A percentile compares a stretch with the other conserved stretches of the same genome.
phyloP scores from a whole-genome alignment of 2,329 filamentous ascomycete species.

The Fusarium continuum region DNA sequence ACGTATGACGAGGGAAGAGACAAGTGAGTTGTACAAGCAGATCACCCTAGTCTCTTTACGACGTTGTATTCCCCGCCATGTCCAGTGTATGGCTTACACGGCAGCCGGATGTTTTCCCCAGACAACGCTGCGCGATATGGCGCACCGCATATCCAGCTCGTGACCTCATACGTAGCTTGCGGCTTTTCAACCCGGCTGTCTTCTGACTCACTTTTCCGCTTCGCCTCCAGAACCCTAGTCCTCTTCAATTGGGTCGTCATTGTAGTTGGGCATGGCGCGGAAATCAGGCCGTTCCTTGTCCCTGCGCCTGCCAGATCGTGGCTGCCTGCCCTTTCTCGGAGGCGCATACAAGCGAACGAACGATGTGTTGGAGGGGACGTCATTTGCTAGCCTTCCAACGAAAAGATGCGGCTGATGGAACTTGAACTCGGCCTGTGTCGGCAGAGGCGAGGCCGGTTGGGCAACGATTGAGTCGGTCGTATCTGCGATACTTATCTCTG shows the following conservation, averaged over 20 bases:
- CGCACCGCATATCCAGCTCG: conserved; percentile 23
- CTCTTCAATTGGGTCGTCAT: conserved; percentile 49
- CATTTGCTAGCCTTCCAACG: conserved; percentile 43
- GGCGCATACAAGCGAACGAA: neutral
- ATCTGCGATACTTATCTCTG: conserved; percentile 7
- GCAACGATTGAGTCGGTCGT: conserved; percentile 20
- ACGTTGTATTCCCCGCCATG: conserved; percentile 17
- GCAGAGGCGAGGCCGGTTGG: conserved; percentile 26
- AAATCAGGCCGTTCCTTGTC: conserved; percentile 47
- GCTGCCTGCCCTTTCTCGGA: conserved; percentile 19
- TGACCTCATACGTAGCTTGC: conserved; percentile 27
- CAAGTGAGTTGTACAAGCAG: conserved; percentile 7
- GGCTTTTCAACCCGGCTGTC: neutral
- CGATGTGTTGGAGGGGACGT: neutral
- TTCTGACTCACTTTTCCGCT: conserved; percentile 3
- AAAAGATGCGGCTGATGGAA: conserved; percentile 48
- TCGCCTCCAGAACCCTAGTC: conserved; percentile 17
- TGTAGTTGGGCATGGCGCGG: conserved; percentile 46
- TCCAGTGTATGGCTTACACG: conserved; percentile 8
- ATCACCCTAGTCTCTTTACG: conserved; percentile 6
- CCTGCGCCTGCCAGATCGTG: conserved; percentile 29
- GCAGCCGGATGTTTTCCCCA: conserved; percentile 14
- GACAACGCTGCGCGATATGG: conserved; percentile 17
- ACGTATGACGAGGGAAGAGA: conserved; percentile 18
- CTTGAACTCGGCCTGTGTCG: conserved; percentile 34